Base-by-base conservation (phyloP, 441 rosid species). In the Viola pubescens region DNA sequence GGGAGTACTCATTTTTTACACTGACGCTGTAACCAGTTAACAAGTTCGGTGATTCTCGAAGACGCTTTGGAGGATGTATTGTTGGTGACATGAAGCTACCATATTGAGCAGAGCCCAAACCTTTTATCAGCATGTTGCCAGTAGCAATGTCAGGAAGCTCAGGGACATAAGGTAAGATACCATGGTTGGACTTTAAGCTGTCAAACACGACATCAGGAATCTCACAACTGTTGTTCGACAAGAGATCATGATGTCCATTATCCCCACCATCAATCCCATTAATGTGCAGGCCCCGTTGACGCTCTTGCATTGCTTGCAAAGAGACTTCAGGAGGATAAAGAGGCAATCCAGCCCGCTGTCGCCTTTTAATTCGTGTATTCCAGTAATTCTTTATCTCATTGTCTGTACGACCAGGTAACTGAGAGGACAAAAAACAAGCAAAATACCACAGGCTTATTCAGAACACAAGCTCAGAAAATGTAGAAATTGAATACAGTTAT, bases 321-420 rank as follows among this genome's bases (percentile, higher is more conserved):
- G 82, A 80, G 63, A 81, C 65, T 69, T 85, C 96, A 37, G 95
- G 87, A 63, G 99, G 97, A 79, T 94, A 94, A 64, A 90, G 94
- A 9, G 99, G 97, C 59, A 94, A 82, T 9, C 96, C 97, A 70
- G 96, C 99, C 56, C 94, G 85, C 60, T 85, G 97, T 34, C 89
- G 89, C 64, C 99, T 81, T 79, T 94, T 94, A 63, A 90, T 85
- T 60, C 97, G 80, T 9, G 99, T 94, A 76, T 94, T 94, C 99
- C 99, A 94, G 65, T 94, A 94, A 77, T 94, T 94, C 75, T 94
- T 94, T 76, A 94, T 90, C 84, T 94, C 99, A 68, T 94, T 94
- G 80, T 94, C 99, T 48, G 97, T 94, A 58, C 97, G 95, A 53
- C 97, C 99, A 63, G 96, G 99, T 74, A 94, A 69, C 97, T 94